A percentile compares a stretch with the other conserved stretches of the same genome.
Evolutionary conservation across 2,329 filamentous ascomycete genomes (phyloP).

Genomic region (Fusarium irregulare): DNA sequence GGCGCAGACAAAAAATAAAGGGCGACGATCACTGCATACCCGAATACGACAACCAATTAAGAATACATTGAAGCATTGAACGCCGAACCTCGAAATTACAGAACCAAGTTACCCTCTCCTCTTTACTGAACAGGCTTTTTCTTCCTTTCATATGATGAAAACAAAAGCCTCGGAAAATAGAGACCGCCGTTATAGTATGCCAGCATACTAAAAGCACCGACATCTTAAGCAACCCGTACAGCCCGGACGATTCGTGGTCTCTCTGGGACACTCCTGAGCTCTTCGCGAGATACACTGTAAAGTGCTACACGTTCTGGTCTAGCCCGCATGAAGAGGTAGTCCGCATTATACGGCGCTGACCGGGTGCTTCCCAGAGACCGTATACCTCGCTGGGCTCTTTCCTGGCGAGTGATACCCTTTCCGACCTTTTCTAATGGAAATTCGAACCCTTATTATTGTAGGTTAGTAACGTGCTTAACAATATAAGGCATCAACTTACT

Average conservation of each 20-base stretch:
- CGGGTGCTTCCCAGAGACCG: background rate
- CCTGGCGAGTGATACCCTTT: background rate
- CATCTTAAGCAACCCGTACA: background rate
- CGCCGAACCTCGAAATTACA: too few species aligned
- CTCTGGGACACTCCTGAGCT: background rate
- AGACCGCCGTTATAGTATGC: background rate
- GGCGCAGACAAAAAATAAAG: background rate
- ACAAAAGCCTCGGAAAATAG: too few species aligned
- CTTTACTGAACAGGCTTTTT: too few species aligned
- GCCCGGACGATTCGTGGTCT: background rate
- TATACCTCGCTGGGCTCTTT: background rate
- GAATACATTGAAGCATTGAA: too few species aligned
- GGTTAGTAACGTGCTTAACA: background rate
- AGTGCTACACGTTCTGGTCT: background rate
- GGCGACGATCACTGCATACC: background rate
- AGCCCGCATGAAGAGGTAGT: constrained; percentile 1
- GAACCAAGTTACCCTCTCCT: too few species aligned
- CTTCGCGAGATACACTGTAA: constrained; percentile 1
- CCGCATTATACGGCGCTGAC: background rate
- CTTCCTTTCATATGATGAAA: background rate
- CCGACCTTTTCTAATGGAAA: background rate
- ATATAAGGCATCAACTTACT: background rate
- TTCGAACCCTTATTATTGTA: background rate
- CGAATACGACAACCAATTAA: too few species aligned
- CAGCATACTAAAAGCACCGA: background rate